Evolutionary conservation across 2,329 filamentous ascomycete species (phyloP), one percentile per base, ranked within the genome.

Genomic region (Exophiala bonariae): DNA sequence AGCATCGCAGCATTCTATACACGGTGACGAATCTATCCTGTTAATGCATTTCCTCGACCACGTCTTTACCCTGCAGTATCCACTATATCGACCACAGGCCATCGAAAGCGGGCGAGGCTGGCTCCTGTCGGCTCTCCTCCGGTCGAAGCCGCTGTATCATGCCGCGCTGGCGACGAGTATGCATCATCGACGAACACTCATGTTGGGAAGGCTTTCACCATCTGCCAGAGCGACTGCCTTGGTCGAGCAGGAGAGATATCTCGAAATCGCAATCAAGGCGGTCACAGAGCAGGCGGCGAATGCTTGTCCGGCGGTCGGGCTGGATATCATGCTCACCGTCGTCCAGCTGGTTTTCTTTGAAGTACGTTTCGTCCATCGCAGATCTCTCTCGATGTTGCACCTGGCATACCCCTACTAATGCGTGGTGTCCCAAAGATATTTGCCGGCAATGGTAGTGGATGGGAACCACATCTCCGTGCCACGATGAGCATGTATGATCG

Each of bases 41-140:
- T 43, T 43, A 30, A 43, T 43, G 40, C 40, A 43, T 20, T 43
- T 17, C 22, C 40, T 43, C 9, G 40, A 43, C 30, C 14, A 20
- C 18, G 40, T 43, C 9, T 34, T 43, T 9, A 14, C 40, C 16
- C 14, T 43, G 11, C 40, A 43, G 18, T 34, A 9, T 19, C 40
- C 40, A 6, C 16, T 43, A 5, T 43, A 43, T 18, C 9, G 35
- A 31, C 26, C 26, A 7, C 11, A 35, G 7, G 14, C 11, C 14
- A 8, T 7, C n/a, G 11, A 14, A 8, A 17, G 32, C 7, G 32
- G 32, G 18, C 8, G 32, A 16, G 32, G 32, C 14, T 35, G 32
- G 32, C 32, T 35, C 8, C 14, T 35, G 14, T 35, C 40, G n/a
- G 7, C 18, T n/a, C 5, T 43, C 4, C 40, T 43, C 8, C 7